These are phyloP conservation scores for Craspedostauros australis DNA, from an alignment of 108 stramenopile genomes.

Conservation along the genomic window DNA sequence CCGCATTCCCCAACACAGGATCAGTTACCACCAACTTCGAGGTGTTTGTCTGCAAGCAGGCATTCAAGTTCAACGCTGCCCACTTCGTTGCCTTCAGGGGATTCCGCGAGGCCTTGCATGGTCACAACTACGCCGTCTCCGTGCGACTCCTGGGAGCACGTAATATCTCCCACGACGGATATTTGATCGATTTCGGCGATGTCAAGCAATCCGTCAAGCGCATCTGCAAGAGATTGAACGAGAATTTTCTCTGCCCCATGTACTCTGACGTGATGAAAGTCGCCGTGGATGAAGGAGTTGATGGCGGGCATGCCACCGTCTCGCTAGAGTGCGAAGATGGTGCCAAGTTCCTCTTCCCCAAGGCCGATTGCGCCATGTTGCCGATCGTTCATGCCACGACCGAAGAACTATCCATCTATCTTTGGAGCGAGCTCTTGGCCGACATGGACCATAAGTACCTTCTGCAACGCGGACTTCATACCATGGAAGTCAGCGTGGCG, in stretches of 20 bases:
- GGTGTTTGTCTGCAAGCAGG: too few relatives aligned
- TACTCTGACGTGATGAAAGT: slow-evolving; percentile 79
- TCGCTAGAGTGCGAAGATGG: slow-evolving; percentile 82
- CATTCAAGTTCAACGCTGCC: slow-evolving; percentile 96
- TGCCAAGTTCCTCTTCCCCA: slow-evolving; percentile 70
- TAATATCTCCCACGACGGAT: slow-evolving; percentile 74
- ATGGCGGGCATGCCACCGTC: slow-evolving; percentile 38
- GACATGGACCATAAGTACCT: slow-evolving; percentile 63
- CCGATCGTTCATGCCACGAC: slow-evolving; percentile 93
- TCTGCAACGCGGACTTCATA: slow-evolving; percentile 65
- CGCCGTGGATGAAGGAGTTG: too few relatives aligned
- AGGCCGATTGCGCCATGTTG: slow-evolving; percentile 80
- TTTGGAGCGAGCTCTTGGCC: slow-evolving; percentile 62
- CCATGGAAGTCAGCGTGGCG: slow-evolving; percentile 82
- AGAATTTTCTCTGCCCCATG: slow-evolving; percentile 89
- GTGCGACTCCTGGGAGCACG: slow-evolving; percentile 68
- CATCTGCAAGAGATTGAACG: slow-evolving; percentile 89
- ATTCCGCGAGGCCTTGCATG: slow-evolving; percentile 91
- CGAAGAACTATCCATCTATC: slow-evolving; percentile 90
- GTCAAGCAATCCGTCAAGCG: slow-evolving; percentile 73
- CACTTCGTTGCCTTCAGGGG: slow-evolving; percentile 93
- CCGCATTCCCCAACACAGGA: too few relatives aligned
- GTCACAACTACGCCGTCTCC: slow-evolving; percentile 88
- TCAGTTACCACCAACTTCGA: too few relatives aligned
- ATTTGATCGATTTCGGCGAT: slow-evolving; percentile 92